These are phyloP conservation scores for Mycosphaerelloides madeirae DNA, from an alignment of 2,329 filamentous ascomycete genomes.

Conservation along the genomic window DNA sequence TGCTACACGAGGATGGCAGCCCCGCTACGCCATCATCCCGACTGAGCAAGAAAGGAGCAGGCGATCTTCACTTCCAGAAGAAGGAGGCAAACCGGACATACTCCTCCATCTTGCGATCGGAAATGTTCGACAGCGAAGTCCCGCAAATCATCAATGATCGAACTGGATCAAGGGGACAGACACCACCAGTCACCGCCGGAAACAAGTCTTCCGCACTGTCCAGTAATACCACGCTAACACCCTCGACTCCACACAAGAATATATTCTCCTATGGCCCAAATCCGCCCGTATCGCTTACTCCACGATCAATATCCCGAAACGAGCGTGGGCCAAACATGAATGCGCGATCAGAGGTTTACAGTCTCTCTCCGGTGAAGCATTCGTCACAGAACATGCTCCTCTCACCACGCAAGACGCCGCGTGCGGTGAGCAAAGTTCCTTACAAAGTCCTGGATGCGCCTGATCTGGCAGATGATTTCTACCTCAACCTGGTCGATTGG, in stretches of 20 bases:
- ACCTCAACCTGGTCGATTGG: constrained; percentile 96
- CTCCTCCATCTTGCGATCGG: constrained; percentile 77
- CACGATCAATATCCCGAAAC: constrained; percentile 58
- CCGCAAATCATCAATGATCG: constrained; percentile 69
- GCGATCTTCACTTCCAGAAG: constrained; percentile 89
- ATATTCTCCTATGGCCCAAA: constrained; percentile 80
- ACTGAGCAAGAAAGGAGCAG: constrained; percentile 81
- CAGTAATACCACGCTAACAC: constrained; percentile 68
- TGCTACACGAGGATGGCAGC: constrained; percentile 87
- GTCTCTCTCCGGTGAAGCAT: constrained; percentile 85
- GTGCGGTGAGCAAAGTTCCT: constrained; percentile 90
- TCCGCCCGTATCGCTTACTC: constrained; percentile 78
- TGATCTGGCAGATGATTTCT: constrained; percentile 94
- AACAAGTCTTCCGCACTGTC: constrained; percentile 65
- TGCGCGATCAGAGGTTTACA: constrained; percentile 88
- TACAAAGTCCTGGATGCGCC: constrained; percentile 97
- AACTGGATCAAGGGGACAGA: constrained; percentile 55
- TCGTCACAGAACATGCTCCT: constrained; percentile 91
- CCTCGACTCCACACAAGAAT: constrained; percentile 95
- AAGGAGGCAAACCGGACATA: constrained; percentile 95
- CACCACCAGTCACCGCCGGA: constrained; percentile 65
- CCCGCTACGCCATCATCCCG: constrained; percentile 78
- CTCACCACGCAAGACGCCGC: constrained; percentile 79
- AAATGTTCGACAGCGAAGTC: constrained; percentile 86
- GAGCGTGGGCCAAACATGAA: constrained; percentile 85